These are phyloP conservation scores for Saccharomyces pastorianus DNA, from an alignment of 1,139 yeast species.

Conservation along the genomic window DNA sequence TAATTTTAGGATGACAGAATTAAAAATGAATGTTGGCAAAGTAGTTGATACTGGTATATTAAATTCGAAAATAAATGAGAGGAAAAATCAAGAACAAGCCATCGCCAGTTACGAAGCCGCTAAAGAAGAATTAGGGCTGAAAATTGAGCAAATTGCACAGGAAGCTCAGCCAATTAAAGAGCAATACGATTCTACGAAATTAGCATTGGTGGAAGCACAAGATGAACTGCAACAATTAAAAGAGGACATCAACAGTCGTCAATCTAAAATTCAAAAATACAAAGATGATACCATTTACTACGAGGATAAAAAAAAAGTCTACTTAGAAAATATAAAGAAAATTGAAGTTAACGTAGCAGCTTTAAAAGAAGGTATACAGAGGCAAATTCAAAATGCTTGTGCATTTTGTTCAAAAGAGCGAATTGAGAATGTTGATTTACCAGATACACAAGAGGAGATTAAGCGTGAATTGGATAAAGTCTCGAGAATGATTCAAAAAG, in stretches of 20 bases:
- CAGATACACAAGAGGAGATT: constrained; percentile 32
- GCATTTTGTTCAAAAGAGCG: constrained; percentile 30
- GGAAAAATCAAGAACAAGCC: constrained; percentile 23
- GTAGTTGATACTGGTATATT: constrained; percentile 36
- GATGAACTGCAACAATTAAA: constrained; percentile 18
- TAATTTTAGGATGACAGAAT: constrained; percentile 16
- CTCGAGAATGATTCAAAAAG: constrained; percentile 31
- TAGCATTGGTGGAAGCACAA: constrained; percentile 7
- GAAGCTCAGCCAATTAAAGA: constrained; percentile 21
- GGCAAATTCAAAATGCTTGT: constrained; percentile 32
- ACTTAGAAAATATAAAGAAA: constrained; percentile 14
- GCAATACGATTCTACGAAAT: constrained; percentile 17
- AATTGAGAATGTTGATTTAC: constrained; percentile 28
- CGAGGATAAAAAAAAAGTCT: constrained; percentile 13
- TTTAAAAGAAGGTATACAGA: constrained; percentile 28
- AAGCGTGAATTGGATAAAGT: constrained; percentile 33
- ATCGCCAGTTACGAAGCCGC: constrained; percentile 23
- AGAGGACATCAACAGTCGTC: constrained; percentile 21
- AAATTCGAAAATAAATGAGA: constrained; percentile 31
- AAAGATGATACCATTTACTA: constrained; percentile 19
- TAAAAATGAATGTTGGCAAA: constrained; percentile 26
- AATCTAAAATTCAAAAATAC: constrained; percentile 22
- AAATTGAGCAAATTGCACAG: constrained; percentile 18
- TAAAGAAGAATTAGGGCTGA: constrained; percentile 23
- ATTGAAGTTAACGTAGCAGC: constrained; percentile 28